Conservation (phyloP, 78 protist species). For the Dictyostelium capitatum region DNA sequence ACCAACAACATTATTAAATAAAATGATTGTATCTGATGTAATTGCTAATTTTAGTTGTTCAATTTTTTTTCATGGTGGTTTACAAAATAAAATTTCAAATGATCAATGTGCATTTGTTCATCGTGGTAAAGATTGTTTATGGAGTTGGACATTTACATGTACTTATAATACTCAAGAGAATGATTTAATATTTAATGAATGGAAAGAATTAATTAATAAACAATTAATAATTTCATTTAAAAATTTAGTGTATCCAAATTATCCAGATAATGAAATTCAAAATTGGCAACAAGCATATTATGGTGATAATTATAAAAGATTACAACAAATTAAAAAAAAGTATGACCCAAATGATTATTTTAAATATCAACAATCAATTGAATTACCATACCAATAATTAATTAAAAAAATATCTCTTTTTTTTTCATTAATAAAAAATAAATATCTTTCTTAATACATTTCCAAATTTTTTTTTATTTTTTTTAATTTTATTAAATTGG, state of each 20-base stretch:
- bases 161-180: neutral
- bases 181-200: neutral
- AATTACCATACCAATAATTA: neutral
- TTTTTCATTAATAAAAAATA: neutral
- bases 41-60: conserved; percentile 9
- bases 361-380: conserved; percentile 33
- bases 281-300: conserved; percentile 22
- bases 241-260: neutral
- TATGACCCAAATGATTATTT: conserved; percentile 36
- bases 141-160: neutral
- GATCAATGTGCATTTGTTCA: neutral
- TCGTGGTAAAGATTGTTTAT: neutral
- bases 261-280: neutral
- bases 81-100: neutral
- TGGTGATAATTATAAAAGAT: neutral
- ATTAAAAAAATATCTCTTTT: neutral
- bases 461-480: neutral
- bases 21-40: neutral
- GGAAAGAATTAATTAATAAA: neutral
- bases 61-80: conserved; percentile 25
- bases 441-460: neutral
- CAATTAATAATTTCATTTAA: neutral
- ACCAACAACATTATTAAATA: neutral
- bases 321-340: conserved; percentile 11
- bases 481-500: neutral